Conservation (phyloP, 2,329 filamentous ascomycete species). For the Paraphoma sp. region DNA sequence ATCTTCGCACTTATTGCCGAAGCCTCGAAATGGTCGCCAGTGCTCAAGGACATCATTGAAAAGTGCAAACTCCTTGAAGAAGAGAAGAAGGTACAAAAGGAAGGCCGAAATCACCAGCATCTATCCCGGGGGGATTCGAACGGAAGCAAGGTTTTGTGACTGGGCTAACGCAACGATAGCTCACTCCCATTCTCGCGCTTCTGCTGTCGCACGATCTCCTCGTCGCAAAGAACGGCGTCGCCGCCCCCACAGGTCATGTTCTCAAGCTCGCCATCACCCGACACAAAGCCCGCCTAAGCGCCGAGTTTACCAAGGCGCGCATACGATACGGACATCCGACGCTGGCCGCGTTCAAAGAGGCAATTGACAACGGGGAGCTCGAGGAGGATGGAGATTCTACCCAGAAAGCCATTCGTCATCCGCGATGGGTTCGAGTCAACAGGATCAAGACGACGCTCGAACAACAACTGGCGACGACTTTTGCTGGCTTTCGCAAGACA, state of each 20-base stretch:
- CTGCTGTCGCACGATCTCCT: constrained; percentile 87
- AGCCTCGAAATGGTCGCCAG: constrained; percentile 85
- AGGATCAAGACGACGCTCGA: constrained; percentile 74
- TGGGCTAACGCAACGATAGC: constrained; percentile 55
- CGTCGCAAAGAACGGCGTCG: constrained; percentile 80
- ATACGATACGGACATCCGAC: constrained; percentile 74
- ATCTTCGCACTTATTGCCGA: constrained; percentile 88
- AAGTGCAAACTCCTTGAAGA: constrained; percentile 74
- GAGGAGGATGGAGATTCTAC: constrained; percentile 37
- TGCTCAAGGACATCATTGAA: constrained; percentile 91
- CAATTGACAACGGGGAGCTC: constrained; percentile 57
- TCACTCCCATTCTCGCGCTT: constrained; percentile 80
- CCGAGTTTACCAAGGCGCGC: constrained; percentile 82
- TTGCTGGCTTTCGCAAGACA: constrained; percentile 68
- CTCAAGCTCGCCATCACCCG: constrained; percentile 76
- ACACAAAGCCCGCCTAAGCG: constrained; percentile 80
- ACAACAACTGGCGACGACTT: constrained; percentile 76
- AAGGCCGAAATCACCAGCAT: background rate
- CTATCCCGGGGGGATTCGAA: too few species aligned
- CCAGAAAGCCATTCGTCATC: constrained; percentile 63
- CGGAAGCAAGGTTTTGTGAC: too few species aligned
- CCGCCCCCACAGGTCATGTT: constrained; percentile 79
- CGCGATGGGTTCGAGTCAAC: constrained; percentile 93
- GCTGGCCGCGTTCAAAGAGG: constrained; percentile 68
- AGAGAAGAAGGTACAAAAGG: constrained; percentile 76